Conservation (phyloP, 768 basidiomycete species). For the Pulveroboletus sp. region DNA sequence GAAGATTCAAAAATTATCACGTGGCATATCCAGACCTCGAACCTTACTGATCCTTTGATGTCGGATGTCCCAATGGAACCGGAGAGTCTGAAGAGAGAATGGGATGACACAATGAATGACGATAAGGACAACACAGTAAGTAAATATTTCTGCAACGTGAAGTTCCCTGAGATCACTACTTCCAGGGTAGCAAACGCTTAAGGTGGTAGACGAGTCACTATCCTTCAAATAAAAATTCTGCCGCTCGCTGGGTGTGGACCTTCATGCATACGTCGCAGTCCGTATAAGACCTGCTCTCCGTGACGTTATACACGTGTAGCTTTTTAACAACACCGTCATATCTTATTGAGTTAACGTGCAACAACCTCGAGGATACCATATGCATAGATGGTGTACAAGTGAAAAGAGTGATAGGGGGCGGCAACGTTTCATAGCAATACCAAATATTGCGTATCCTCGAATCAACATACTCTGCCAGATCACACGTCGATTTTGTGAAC, state of each 20-base stretch:
- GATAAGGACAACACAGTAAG: slow-evolving; percentile 16
- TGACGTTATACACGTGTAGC: not conserved
- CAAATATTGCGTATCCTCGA: slow-evolving; percentile 33
- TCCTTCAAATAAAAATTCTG: not conserved
- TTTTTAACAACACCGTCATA: not conserved
- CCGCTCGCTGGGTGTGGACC: not conserved
- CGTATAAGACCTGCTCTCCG: not conserved
- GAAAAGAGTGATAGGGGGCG: slow-evolving; percentile 17
- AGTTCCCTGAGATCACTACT: not conserved
- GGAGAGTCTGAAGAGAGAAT: slow-evolving; percentile 23
- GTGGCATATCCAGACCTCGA: slow-evolving; percentile 33
- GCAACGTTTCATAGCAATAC: slow-evolving; percentile 23
- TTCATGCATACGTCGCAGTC: not conserved
- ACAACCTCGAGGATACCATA: slow-evolving; percentile 18
- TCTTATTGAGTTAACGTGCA: not conserved
- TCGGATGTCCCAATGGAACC: slow-evolving; percentile 13
- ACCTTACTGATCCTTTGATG: not conserved
- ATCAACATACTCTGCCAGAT: slow-evolving; percentile 26
- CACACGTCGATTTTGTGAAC: slow-evolving; percentile 32
- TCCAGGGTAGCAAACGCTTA: slow-evolving; percentile 22
- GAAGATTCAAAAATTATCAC: slow-evolving; percentile 48
- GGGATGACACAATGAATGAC: slow-evolving; percentile 18
- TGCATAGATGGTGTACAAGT: slow-evolving; percentile 27
- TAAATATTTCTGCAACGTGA: not conserved
- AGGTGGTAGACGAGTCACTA: slow-evolving; percentile 4